Base-by-base conservation (phyloP, 1,284 basidiomycete species). In the Microbotryum silenes-acaulis region DNA sequence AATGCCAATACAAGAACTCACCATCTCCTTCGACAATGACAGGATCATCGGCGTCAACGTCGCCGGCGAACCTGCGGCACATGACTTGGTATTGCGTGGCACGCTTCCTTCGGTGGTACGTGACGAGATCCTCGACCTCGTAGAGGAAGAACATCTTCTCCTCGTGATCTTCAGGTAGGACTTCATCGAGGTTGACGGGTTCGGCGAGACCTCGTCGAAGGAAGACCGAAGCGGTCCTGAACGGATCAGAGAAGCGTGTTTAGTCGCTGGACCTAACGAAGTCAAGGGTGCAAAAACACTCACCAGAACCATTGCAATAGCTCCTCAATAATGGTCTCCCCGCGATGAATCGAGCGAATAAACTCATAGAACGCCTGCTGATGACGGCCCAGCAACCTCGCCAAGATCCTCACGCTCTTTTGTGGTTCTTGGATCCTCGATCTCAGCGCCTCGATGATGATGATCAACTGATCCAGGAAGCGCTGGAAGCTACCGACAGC, bases 331-430 rank as follows among this genome's bases (percentile, higher is more conserved):
- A 71, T 60, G 6, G 69, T 61, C 33, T 71, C 70, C 37, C 59
- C 42, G 46, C 60, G 27, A 73, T 98, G 94, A 7, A 97, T 92
- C 71, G 94, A 93, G 81, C 97, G 91, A 29, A 98, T 91, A 74
- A 97, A 98, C 58, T 80, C 80, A 79, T 97, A 98, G 78, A 97
- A 96, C 0, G 89, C 77, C 73, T 93, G 91, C 73, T 97, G 91
- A 75, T 97, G 94, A 27, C 94, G 83, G 70, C 88, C 83, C 42
- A 97, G 87, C 16, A 98, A 83, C 72, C 92, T 85, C 64, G 96
- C 89, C 74, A 97, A 96, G 4, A 85, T 85, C 73, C 94, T 89
- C 2, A 97, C 93, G 10, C 91, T 92, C 53, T 79, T 77, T 59
- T 84, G 83, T 0, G 94, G 88, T 69, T 97, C 87, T 61, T 86